Conservation (phyloP, 2,329 filamentous ascomycete genomes). For the Xylaria sp. region DNA sequence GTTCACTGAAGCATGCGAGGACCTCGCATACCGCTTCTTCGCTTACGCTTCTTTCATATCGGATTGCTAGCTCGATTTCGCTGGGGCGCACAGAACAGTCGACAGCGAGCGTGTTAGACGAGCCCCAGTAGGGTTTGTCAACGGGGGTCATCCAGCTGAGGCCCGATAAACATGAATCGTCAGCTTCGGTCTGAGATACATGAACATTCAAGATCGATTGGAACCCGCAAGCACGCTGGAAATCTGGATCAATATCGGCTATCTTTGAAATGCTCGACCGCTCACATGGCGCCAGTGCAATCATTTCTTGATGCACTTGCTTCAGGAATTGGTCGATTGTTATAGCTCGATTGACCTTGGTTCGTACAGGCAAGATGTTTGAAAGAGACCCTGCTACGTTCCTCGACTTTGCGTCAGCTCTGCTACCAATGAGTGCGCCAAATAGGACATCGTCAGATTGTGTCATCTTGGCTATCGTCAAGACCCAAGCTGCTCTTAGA, state of each 20-base stretch:
- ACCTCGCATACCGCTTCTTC: not conserved
- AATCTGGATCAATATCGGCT: not conserved
- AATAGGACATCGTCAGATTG: not conserved
- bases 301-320: not conserved
- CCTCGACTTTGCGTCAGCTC: not conserved
- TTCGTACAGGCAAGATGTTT: not conserved
- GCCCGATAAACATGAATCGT: not conserved
- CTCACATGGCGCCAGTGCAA: not conserved
- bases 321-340: not conserved
- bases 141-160: not conserved
- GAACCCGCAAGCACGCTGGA: not conserved
- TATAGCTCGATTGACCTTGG: not conserved
- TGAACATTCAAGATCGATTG: not conserved
- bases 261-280: not conserved
- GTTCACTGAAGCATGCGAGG: not conserved
- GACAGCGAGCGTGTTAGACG: not conserved
- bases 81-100: not conserved
- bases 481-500: not conserved
- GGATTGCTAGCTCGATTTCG: not conserved
- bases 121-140: not conserved
- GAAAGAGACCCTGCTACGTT: not conserved
- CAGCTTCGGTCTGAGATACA: not conserved
- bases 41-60: not conserved
- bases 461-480: slow-evolving; percentile 4
- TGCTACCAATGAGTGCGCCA: not conserved